phyloP scores from a whole-genome alignment of 2,329 filamentous ascomycete genomes.

The Escovopsis weberi region DNA sequence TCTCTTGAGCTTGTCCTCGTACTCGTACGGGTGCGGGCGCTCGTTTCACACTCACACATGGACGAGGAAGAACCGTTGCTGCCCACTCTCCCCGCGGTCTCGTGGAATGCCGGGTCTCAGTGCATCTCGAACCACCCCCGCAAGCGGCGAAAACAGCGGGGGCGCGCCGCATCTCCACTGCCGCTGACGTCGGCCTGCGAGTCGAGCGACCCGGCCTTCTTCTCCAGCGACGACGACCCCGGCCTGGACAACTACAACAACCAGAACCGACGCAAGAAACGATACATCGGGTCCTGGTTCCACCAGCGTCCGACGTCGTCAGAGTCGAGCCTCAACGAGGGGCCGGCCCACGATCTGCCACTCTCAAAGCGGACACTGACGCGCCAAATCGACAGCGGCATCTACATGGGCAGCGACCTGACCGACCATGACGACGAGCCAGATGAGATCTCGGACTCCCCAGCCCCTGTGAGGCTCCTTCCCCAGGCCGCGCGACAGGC shows the following conservation, averaged over 20 bases:
- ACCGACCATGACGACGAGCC: conserved; percentile 28
- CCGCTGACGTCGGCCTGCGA: conserved; percentile 24
- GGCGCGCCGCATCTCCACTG: conserved; percentile 14
- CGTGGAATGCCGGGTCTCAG: conserved; percentile 24
- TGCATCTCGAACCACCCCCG: conserved; percentile 24
- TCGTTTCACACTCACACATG: no score
- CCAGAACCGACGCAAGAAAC: conserved; percentile 41
- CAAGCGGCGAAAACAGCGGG: conserved; percentile 22
- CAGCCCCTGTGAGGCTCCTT: conserved; percentile 20
- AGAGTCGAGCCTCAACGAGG: conserved; percentile 32
- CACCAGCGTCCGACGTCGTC: conserved; percentile 40
- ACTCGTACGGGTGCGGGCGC: no score
- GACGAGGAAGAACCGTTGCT: conserved; percentile 24
- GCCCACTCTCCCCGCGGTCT: conserved; percentile 23
- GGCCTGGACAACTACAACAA: conserved; percentile 48
- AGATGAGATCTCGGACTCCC: conserved; percentile 17
- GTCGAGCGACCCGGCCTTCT: conserved; percentile 57
- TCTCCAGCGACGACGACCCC: conserved; percentile 59
- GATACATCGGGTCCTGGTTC: conserved; percentile 55
- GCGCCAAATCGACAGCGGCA: conserved; percentile 51
- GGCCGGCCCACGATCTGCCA: conserved; percentile 9
- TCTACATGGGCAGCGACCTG: conserved; percentile 51
- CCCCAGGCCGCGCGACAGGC: conserved; percentile 19
- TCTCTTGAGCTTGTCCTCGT: no score
- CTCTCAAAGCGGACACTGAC: conserved; percentile 37